Percentiles rank a stretch among this genome's conserved stretches.
phyloP scores from a whole-genome alignment of 2,329 filamentous ascomycete species.

The Fusarium stilboides region DNA sequence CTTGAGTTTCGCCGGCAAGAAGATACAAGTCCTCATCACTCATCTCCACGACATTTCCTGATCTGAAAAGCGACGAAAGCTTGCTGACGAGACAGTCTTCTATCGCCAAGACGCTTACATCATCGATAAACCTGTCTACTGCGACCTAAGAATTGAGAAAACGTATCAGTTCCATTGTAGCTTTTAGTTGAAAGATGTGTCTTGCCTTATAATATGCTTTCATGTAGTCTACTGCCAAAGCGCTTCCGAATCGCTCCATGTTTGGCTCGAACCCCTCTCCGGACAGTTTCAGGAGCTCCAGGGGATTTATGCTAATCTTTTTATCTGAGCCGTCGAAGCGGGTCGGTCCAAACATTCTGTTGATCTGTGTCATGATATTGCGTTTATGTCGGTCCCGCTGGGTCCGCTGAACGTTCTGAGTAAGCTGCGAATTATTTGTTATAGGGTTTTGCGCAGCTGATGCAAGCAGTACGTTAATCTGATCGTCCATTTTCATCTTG shows the following conservation, averaged over 20 bases:
- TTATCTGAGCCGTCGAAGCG: conserved; percentile 8
- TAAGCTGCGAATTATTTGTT: conserved; percentile 3
- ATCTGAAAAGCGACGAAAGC: conserved; percentile 4
- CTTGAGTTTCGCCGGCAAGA: neutral
- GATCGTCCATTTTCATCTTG: neutral
- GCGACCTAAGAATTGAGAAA: conserved; percentile 4
- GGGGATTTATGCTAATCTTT: neutral
- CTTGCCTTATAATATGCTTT: conserved; percentile 60
- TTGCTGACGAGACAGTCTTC: conserved; percentile 7
- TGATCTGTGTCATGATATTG: conserved; percentile 10
- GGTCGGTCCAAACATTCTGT: conserved; percentile 1
- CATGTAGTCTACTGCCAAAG: conserved; percentile 56
- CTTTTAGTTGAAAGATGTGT: too few species aligned
- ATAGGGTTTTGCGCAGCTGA: neutral
- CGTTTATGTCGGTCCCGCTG: conserved; percentile 11
- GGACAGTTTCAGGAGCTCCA: neutral
- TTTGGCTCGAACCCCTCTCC: conserved; percentile 31
- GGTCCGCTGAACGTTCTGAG: neutral
- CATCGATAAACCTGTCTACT: conserved; percentile 30
- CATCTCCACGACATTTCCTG: conserved; percentile 1
- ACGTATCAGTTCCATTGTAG: too few species aligned
- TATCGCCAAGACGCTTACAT: conserved; percentile 2
- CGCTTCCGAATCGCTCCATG: conserved; percentile 50
- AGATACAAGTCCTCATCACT: neutral
- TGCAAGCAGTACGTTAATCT: neutral